These are phyloP conservation scores for Aspergillus tanneri DNA, from an alignment of 2,329 filamentous ascomycete genomes.

Conservation along the genomic window DNA sequence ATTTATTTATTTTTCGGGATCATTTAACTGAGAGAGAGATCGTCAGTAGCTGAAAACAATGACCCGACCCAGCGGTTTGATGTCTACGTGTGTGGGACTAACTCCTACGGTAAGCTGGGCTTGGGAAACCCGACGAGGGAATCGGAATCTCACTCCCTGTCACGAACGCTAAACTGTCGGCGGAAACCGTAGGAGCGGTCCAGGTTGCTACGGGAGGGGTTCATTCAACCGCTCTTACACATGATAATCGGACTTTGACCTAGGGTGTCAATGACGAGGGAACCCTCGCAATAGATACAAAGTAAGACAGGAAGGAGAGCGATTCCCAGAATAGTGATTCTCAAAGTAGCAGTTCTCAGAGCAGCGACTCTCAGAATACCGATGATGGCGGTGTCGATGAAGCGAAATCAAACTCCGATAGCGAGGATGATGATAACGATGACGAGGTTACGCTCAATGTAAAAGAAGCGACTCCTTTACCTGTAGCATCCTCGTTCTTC, in stretches of 20 bases:
- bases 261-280: constrained; percentile 87
- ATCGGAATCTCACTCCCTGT: constrained; percentile 70
- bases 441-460: constrained; percentile 66
- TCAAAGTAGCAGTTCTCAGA: too few species aligned
- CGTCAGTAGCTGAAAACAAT: too few species aligned
- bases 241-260: constrained; percentile 76
- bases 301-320: too few species aligned
- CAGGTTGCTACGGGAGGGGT: constrained; percentile 67
- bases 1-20: too few species aligned
- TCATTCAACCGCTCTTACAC: constrained; percentile 72
- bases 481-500: constrained; percentile 56
- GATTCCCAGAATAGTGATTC: too few species aligned
- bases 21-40: too few species aligned
- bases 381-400: constrained; percentile 40
- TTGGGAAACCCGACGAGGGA: constrained; percentile 63
- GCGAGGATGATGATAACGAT: constrained; percentile 49
- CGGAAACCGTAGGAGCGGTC: constrained; percentile 52
- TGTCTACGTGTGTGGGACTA: constrained; percentile 77
- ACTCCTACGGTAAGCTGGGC: constrained; percentile 72
- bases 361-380: too few species aligned
- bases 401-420: constrained; percentile 38
- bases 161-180: constrained; percentile 61
- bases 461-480: constrained; percentile 65
- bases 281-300: constrained; percentile 71
- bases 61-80: constrained; percentile 64